phyloP scores from a whole-genome alignment of 495 filamentous ascomycete genomes.

The Penicillium canariense region DNA sequence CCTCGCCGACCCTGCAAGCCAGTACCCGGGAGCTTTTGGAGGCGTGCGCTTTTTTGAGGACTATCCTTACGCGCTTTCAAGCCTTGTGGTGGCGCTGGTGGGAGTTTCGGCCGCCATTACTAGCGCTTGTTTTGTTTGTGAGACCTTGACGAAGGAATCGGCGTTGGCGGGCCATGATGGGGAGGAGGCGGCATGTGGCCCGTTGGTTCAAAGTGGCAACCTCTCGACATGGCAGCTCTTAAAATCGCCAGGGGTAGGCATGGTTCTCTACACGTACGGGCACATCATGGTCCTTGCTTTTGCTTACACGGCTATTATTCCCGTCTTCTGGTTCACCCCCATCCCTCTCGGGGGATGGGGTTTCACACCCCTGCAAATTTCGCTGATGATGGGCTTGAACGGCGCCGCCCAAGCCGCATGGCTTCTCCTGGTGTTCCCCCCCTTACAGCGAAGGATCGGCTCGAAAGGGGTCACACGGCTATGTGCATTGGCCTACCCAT shows the following conservation, averaged over 20 bases:
- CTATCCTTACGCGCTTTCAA: slow-evolving; percentile 65
- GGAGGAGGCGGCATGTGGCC: slow-evolving; percentile 4
- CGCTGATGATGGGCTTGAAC: slow-evolving; percentile 54
- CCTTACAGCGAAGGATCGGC: slow-evolving; percentile 54
- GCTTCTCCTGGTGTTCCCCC: slow-evolving; percentile 63
- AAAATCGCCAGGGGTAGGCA: slow-evolving; percentile 56
- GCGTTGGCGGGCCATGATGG: slow-evolving; percentile 3
- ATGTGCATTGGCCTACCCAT: slow-evolving; percentile 54
- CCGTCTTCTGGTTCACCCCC: slow-evolving; percentile 61
- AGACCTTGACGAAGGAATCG: slow-evolving; percentile 44
- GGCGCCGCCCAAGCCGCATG: slow-evolving; percentile 62
- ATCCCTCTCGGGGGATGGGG: slow-evolving; percentile 56
- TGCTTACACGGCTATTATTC: slow-evolving; percentile 58
- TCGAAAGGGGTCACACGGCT: slow-evolving; percentile 57
- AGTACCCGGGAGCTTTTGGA: slow-evolving; percentile 56
- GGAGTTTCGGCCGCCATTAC: slow-evolving; percentile 48
- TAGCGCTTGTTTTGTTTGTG: slow-evolving; percentile 52
- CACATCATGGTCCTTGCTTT: slow-evolving; percentile 62
- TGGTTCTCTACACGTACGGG: slow-evolving; percentile 59
- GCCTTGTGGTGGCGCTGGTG: slow-evolving; percentile 50
- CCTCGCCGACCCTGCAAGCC: slow-evolving; percentile 57
- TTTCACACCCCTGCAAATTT: slow-evolving; percentile 58
- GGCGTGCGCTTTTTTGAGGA: slow-evolving; percentile 53
- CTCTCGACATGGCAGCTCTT: slow-evolving; percentile 56
- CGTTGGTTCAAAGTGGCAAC: neutral